These are phyloP conservation scores for Tolypocladium paradoxum DNA, from an alignment of 2,329 filamentous ascomycete genomes.

Conservation along the genomic window DNA sequence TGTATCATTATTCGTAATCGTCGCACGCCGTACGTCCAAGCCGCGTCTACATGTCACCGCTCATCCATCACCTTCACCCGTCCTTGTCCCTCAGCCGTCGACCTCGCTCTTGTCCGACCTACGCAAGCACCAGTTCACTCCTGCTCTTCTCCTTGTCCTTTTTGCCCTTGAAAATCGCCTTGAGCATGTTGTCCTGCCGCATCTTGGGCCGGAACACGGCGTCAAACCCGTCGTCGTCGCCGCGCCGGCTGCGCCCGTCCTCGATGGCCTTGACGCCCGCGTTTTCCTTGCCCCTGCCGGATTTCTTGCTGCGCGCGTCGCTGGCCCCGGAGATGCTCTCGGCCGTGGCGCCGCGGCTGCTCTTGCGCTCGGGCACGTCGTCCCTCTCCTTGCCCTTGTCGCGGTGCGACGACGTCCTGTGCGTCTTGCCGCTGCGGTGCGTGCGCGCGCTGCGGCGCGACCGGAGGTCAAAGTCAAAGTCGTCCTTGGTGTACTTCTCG, in stretches of 20 bases:
- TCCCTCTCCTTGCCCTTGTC: slow-evolving; percentile 11
- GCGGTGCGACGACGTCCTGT: slow-evolving; percentile 6
- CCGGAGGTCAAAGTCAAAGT: slow-evolving; percentile 24
- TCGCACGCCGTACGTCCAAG: no score
- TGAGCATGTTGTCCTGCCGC: slow-evolving; percentile 43
- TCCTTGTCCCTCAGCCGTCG: no score
- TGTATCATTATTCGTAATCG: background rate
- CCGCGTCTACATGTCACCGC: no score
- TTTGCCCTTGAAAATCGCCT: slow-evolving; percentile 47
- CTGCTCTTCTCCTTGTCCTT: slow-evolving; percentile 33
- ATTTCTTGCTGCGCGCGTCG: slow-evolving; percentile 22
- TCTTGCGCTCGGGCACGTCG: background rate
- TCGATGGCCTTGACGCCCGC: slow-evolving; percentile 22
- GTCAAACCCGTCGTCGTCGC: slow-evolving; percentile 25
- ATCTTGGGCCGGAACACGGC: slow-evolving; percentile 35
- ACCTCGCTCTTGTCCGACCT: no score
- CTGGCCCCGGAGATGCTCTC: slow-evolving; percentile 19
- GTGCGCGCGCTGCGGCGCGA: slow-evolving; percentile 24
- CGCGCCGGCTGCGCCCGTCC: slow-evolving; percentile 19
- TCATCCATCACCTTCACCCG: no score
- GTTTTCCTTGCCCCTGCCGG: slow-evolving; percentile 20
- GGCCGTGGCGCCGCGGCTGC: slow-evolving; percentile 6
- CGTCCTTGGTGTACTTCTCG: slow-evolving; percentile 22
- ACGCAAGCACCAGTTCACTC: slow-evolving; percentile 19
- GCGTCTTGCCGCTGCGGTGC: slow-evolving; percentile 11